Base-by-base conservation (phyloP, 257 asterid species). In the Penstemon eatonii region DNA sequence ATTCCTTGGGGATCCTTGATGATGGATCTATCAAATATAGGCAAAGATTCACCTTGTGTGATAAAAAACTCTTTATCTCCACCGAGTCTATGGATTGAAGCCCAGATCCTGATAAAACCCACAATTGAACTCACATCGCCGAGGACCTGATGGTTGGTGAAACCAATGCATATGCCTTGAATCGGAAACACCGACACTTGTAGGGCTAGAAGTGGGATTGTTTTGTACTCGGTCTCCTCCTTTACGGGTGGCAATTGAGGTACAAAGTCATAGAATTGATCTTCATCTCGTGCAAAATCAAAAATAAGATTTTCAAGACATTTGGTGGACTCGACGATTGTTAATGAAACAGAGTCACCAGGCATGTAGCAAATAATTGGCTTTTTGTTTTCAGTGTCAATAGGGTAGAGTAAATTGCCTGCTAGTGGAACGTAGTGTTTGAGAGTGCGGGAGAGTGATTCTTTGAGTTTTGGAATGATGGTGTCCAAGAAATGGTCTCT, bases 131-230 rank as follows among this genome's bases (percentile, higher is more conserved):
- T 67, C 0, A 79, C 89, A 41, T 85, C 95, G 37, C 82, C 82
- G 0, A 72, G 55, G 0, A 66, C 12, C 11, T 87, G 91, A 25
- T 73, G 80, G 53, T 73, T 70, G 25, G 79, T 55, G 5, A 77
- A 33, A 8, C 92, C 88, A 3, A 87, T 57, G 6, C 85, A 75
- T 3, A 87, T 4, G 9, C 92, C 95, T 0, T 10, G 39, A 1
- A 57, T 68, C 0, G 81, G 81, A 69, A 83, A 88, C 10, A 83
- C 33, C 3, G 88, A 85, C 12, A 83, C 79, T 61, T 85, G 88
- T 39, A 85, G 41, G 10, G 83, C 88, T 2, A 87, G 41, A 43
- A 71, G 66, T 0, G 76, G 83, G 41, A 71, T 44, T 15, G 65
- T 18, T 54, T 71, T 78, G 2, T 41, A 12, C 0, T 70, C 71